Base-by-base conservation (phyloP, 148 eudicot genomes). In the Gaultheria prostrata region DNA sequence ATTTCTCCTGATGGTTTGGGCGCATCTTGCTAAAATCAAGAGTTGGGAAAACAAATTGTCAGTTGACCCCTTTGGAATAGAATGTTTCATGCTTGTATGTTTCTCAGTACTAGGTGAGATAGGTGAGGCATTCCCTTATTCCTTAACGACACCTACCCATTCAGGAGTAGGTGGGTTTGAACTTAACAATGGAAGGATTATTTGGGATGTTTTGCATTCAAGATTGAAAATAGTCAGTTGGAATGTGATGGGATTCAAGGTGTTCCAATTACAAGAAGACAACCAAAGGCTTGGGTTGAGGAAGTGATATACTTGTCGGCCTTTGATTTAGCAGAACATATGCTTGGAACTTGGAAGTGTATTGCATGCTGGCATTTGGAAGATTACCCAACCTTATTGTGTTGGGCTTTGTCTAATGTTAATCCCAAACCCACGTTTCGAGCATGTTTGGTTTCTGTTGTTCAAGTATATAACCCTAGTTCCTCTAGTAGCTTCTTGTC, bases 281-380 rank as follows among this genome's bases (percentile, higher is more conserved):
- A 50, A 8, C 72, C 18, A 13, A 15, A 35, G 76, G 76, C 24
- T 7, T 35, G 76, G 76, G 20, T 33, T 33, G 46, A 71, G 21
- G 15, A 15, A 8, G 2, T 33, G 48, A 71, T 17, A 18, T 18
- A 6, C 48, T 32, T 33, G 21, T 71, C 35, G 24, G 76, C 48
- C 76, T 71, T 71, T 17, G 21, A 17, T 71, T 71, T 71, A 71
- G 76, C 46, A 1, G 5, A 17, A 35, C 11, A 71, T 71, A 35
- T 71, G 35, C 72, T 71, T 32, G 74, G 43, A 70, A 70, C 72
- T 71, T 32, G 43, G n/a, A 14, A n/a, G 76, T 71, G 43, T 71
- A 71, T 35, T 8, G 48, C 76, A 71, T 33, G 46, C 48, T 71
- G 11, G 8, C 20, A 33, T 33, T 71, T 35, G 76, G 76, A 33